These are phyloP conservation scores for Beta corolliflora DNA, from an alignment of 179 eudicot species.

Conservation along the genomic window DNA sequence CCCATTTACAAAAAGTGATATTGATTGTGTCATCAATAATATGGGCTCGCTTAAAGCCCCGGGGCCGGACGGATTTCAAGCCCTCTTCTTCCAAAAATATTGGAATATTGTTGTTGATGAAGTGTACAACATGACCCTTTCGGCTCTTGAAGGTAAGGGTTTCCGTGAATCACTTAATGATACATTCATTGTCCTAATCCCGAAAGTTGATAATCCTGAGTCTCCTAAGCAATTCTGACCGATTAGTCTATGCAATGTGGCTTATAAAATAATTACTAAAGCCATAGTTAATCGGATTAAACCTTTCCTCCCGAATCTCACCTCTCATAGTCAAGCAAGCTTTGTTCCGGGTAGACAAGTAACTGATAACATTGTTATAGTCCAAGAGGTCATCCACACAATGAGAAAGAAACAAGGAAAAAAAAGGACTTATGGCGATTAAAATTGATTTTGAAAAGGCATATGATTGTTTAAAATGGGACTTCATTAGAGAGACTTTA, in stretches of 20 bases:
- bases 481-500: background rate
- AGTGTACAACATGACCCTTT: no score
- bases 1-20: no score
- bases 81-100: no score
- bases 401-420: background rate
- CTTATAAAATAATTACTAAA: background rate
- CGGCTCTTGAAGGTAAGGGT: no score
- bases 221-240: background rate
- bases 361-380: background rate
- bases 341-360: background rate
- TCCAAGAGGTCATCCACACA: background rate
- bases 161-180: no score
- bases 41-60: no score
- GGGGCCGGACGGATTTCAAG: no score
- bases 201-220: background rate
- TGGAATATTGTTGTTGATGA: no score
- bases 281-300: background rate
- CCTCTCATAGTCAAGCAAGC: background rate
- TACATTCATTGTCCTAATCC: background rate
- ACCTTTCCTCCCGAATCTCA: background rate
- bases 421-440: background rate
- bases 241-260: background rate
- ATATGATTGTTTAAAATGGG: background rate
- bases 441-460: background rate
- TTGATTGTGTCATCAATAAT: no score